A percentile compares a stretch with the other conserved stretches of the same genome.
Conservation (phyloP, 768 basidiomycete genomes). For the Macrolepiota albuminosa region DNA sequence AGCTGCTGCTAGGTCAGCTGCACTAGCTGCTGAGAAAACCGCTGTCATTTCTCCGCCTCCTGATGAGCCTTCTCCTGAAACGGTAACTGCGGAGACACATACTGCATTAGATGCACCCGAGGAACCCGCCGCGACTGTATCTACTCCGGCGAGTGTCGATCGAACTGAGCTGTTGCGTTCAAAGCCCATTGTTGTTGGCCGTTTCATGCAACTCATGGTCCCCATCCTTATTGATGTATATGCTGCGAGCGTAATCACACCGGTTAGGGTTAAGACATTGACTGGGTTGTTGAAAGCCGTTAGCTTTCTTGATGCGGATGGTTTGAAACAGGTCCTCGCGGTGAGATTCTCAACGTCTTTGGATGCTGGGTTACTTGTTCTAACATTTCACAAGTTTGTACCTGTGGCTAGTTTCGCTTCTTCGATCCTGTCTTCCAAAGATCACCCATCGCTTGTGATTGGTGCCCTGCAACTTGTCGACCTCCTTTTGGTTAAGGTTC, state of each 20-base stretch:
- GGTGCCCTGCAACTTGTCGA: slow-evolving; percentile 93
- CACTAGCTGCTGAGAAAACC: slow-evolving; percentile 19
- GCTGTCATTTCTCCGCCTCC: slow-evolving; percentile 3
- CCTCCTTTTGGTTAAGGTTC: slow-evolving; percentile 79
- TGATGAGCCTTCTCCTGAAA: slow-evolving; percentile 25
- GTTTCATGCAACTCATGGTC: slow-evolving; percentile 84
- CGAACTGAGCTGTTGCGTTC: slow-evolving; percentile 74
- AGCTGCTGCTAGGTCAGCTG: slow-evolving; percentile 60
- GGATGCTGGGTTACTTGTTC: slow-evolving; percentile 3
- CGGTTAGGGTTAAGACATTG: slow-evolving; percentile 85
- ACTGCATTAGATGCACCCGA: slow-evolving; percentile 36
- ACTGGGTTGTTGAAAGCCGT: slow-evolving; percentile 87
- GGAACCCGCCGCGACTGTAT: slow-evolving; percentile 23
- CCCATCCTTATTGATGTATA: slow-evolving; percentile 98
- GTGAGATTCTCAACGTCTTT: slow-evolving; percentile 38
- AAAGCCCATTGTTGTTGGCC: slow-evolving; percentile 69
- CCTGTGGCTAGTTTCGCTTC: slow-evolving; percentile 95
- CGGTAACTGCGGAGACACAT: slow-evolving; percentile 25
- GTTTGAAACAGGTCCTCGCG: slow-evolving; percentile 69
- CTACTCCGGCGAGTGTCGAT: slow-evolving; percentile 39
- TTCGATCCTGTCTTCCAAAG: slow-evolving; percentile 88
- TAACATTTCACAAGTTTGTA: slow-evolving; percentile 56
- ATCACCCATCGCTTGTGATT: slow-evolving; percentile 82
- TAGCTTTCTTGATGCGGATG: slow-evolving; percentile 78
- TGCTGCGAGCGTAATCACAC: slow-evolving; percentile 89